Evolutionary conservation across 1,139 yeast species (phyloP), one percentile per base, ranked within the genome.

Genomic region (Candida neerlandica): DNA sequence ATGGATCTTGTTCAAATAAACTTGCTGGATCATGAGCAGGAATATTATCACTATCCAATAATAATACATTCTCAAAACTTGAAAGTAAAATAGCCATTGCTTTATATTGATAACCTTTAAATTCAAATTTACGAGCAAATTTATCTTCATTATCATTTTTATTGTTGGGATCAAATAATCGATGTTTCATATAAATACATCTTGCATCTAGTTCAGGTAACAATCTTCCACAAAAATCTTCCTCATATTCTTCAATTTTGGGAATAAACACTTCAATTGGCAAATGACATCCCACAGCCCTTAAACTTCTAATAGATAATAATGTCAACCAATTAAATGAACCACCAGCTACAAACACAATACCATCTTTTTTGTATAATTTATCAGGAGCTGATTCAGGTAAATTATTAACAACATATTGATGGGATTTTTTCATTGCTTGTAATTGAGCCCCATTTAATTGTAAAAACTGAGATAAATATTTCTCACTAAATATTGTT

Each of bases 181-280:
- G 78, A 47, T 80, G 79, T 15, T 85, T 82, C 53, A 87, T 65
- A 52, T 77, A 76, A 16, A 86, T 77, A 73, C 96, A 89, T 58
- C 77, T 78, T 16, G 95, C 95, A 56, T 84, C 78, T 55, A 85
- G 70, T 4, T 79, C 75, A 0, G 95, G 95, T 56, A 88, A 77
- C 2, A 86, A 73, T 29, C 73, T 67, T 2, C 81, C 77, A 65
- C 96, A 89, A 29, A 86, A 69, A 42, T 84, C 84, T 9, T 78
- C 63, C 61, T 89, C 96, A 61, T 82, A 88, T 61, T 87, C 95
- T 12, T 81, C 83, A 41, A 77, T 65, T 33, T 82, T 80, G 7
- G 94, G 94, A 50, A 89, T 82, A 53, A 88, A 73, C 4, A 89
- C 84, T 67, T 89, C 96, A 16, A 89, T 83, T 0, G 96, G 96